Evolutionary conservation across 345 rosid genomes (phyloP), one percentile per base, ranked within the genome.

Genomic region (Punica granatum): DNA sequence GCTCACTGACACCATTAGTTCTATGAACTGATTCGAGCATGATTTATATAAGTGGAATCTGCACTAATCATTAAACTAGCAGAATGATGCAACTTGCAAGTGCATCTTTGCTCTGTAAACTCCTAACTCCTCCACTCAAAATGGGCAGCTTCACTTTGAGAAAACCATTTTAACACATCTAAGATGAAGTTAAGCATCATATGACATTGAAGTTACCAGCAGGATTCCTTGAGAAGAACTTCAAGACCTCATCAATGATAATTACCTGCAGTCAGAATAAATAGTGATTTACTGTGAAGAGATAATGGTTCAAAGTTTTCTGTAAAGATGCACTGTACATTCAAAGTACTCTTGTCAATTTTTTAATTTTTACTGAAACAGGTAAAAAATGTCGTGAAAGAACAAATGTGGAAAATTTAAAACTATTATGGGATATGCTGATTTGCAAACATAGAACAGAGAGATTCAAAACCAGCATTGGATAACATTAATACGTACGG

Each of bases 211-310:
- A 64, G 43, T 69, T 82, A 89, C 96, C 96, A 31, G 28, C 12
- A 25, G 90, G 78, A 63, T 83, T 89, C 80, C 99, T 92, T 1
- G 98, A 92, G 78, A 94, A 80, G 83, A 91, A 88, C 84, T 94
- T 94, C 54, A 94, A 81, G 72, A 94, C 64, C 78, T 94, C 99
- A 63, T 94, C 99, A 51, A 94, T 91, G 61, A 94, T 79, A 74
- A 94, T 84, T 62, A 92, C 99, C 99, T 95, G 73, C 79, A 77
- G 28, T 43, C 43, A 36, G 37, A 36, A 3, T 51, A 68, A 16
- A 25, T 39, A 15, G 31, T 35, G 26, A 36, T 3, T 31, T 39
- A 32, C 36, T 36, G 39, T 44, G n/a, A 44, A 41, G 32, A 58
- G 10, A 43, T 31, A 59, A 44, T 25, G 7, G 49, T 53, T 44